phyloP scores from a whole-genome alignment of 768 basidiomycete species.

The Tephrocybe sp. region DNA sequence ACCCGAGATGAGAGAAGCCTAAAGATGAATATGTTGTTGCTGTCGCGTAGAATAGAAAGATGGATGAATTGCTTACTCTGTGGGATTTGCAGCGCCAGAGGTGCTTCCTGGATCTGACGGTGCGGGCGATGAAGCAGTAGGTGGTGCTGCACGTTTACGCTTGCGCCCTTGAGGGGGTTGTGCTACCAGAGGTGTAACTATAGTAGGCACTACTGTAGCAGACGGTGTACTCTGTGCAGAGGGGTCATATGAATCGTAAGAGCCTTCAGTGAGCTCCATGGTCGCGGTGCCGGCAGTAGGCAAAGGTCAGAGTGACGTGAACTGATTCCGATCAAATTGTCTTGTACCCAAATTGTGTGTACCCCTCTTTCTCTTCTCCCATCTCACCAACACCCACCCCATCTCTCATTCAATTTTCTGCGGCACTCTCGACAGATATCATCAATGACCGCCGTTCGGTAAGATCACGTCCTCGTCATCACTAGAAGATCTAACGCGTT shows the following conservation, averaged over 20 bases:
- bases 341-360: too few species aligned
- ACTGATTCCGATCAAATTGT: constrained; percentile 9
- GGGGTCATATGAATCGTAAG: constrained; percentile 23
- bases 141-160: constrained; percentile 55
- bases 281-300: constrained; percentile 1
- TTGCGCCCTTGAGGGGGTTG: constrained; percentile 42
- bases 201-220: not conserved
- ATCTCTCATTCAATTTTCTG: not conserved
- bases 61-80: constrained; percentile 33
- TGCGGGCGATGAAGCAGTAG: constrained; percentile 54
- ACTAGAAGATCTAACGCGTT: constrained; percentile 20
- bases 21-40: constrained; percentile 11
- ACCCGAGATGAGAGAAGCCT: constrained; percentile 63
- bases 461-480: constrained; percentile 17
- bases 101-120: constrained; percentile 51
- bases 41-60: constrained; percentile 3
- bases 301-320: not conserved
- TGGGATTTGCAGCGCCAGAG: constrained; percentile 28
- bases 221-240: constrained; percentile 8
- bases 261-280: constrained; percentile 34
- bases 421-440: not conserved
- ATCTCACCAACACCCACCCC: not conserved
- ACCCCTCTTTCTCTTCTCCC: not conserved
- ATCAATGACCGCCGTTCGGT: constrained; percentile 41
- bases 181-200: constrained; percentile 1